Evolutionary conservation across 345 rosid species (phyloP).

Genomic region (Populus simonii): DNA sequence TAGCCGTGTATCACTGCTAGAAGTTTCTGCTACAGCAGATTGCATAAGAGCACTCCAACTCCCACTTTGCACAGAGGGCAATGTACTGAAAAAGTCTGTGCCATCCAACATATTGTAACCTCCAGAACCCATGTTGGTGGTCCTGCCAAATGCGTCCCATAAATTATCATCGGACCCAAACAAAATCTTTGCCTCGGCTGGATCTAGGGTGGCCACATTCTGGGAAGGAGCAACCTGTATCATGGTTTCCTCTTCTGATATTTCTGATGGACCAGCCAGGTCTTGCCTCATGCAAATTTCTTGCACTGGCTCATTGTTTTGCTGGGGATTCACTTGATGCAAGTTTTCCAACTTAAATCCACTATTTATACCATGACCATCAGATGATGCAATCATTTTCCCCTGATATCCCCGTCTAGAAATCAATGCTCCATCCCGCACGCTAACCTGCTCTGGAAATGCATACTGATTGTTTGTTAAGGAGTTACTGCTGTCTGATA

Average conservation of each 20-base stretch:
- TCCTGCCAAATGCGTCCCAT: conserved; percentile 75
- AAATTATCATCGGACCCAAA: conserved; percentile 70
- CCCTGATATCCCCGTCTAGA: conserved; percentile 41
- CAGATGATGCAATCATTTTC: conserved; percentile 36
- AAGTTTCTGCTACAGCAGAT: conserved; percentile 93
- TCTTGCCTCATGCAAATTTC: conserved; percentile 43
- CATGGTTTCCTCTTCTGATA: conserved; percentile 31
- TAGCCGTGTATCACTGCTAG: conserved; percentile 47
- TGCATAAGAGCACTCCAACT: conserved; percentile 99
- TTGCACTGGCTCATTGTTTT: conserved; percentile 27
- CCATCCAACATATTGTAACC: conserved; percentile 39
- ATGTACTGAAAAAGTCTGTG: conserved; percentile 42
- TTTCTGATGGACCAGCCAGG: conserved; percentile 35
- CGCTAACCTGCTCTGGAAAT: conserved; percentile 24
- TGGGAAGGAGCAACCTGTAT: conserved; percentile 34
- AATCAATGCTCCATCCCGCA: conserved; percentile 34
- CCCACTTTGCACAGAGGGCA: conserved; percentile 83
- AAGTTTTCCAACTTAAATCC: conserved; percentile 32
- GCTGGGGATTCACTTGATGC: conserved; percentile 29
- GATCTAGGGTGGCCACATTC: conserved; percentile 63
- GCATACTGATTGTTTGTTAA: conserved; percentile 33
- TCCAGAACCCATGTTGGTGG: conserved; percentile 39
- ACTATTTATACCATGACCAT: conserved; percentile 34
- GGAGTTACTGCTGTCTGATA: conserved; percentile 34
- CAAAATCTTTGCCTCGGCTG: conserved; percentile 79